Base-by-base conservation (phyloP, 257 asterid genomes). In the Oldenlandia corymbosa region DNA sequence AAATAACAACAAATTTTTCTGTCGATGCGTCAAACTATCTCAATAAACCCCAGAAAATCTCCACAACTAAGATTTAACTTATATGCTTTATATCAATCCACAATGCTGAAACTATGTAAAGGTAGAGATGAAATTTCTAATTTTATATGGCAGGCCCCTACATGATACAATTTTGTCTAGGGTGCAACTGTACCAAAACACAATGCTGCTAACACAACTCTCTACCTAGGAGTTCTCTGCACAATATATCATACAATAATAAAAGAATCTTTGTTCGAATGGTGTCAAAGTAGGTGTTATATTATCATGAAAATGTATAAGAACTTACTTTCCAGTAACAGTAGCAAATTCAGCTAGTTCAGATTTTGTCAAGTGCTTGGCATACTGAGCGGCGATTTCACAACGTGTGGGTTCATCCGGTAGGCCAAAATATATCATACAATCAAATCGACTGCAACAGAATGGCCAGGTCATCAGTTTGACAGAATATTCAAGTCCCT, bases 321-420 rank as follows among this genome's bases (percentile, higher is more conserved):
- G n/a, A 54, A 73, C 94, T 74, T 76, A 91, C 98, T 77, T 84
- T 64, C 80, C 92, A 6, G 94, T 82, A 60, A 76, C 79, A 26
- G 73, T 47, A 20, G 99, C 96, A 61, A 92, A 84, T 70, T 84
- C 90, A 65, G 80, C 80, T 54, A 85, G 65, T 66, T 87, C 97
- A 58, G 84, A 70, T 74, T 80, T 75, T 55, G 91, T 73, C 78
- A 92, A 78, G 76, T 89, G 99, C 71, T 89, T 92, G 53, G 97
- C 96, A 81, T 84, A 92, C 82, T 92, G 96, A 52, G 85, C 80
- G 57, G 80, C 82, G 63, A 92, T 92, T 63, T 85, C 91, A 73
- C 83, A 84, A 37, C 99, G 99, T 58, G 96, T 87, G 56, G 54
- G 89, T 65, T 80, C 88, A 80, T 87, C 96, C 10, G 99, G 99